These are phyloP conservation scores for Rhizodiscina lignyota DNA, from an alignment of 495 filamentous ascomycete genomes.

Conservation along the genomic window DNA sequence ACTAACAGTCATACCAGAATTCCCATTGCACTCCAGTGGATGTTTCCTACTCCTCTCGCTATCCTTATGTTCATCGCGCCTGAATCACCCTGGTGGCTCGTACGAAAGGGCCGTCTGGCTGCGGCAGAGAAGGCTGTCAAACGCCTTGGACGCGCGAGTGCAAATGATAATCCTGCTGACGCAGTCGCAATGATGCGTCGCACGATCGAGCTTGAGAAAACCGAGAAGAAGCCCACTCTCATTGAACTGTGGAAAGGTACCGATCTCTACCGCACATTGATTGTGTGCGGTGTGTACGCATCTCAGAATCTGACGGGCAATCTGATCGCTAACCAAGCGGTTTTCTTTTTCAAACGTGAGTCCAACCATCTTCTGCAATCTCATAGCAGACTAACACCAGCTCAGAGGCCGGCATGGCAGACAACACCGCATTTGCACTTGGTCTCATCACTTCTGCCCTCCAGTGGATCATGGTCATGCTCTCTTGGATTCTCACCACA, in stretches of 20 bases:
- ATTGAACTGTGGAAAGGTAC: constrained; percentile 28
- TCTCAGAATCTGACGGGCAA: constrained; percentile 25
- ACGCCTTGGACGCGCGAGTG: constrained; percentile 25
- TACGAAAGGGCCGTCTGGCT: constrained; percentile 4
- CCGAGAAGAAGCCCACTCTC: constrained; percentile 18
- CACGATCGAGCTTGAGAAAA: constrained; percentile 10
- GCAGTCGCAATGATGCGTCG: constrained; percentile 18
- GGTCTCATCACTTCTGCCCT: constrained; percentile 33
- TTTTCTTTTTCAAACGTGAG: constrained; percentile 15
- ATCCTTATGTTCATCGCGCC: constrained; percentile 16
- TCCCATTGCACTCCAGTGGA: constrained; percentile 31
- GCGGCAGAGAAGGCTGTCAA: constrained; percentile 5
- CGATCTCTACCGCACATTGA: constrained; percentile 28
- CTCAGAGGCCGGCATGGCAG: constrained; percentile 11
- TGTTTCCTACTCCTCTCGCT: constrained; percentile 26
- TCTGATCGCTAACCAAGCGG: constrained; percentile 22
- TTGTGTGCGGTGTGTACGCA: constrained; percentile 27
- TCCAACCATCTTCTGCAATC: constrained; percentile 6
- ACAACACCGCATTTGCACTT: constrained; percentile 24
- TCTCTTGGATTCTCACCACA: constrained; percentile 32
- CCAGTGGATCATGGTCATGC: constrained; percentile 33
- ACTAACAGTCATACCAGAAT: constrained; percentile 22
- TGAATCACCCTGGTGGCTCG: constrained; percentile 7
- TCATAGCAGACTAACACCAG: constrained; percentile 3
- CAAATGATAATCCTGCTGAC: constrained; percentile 29